Evolutionary conservation across 306 rosid species (phyloP).

Genomic region (Cajanus cajan): DNA sequence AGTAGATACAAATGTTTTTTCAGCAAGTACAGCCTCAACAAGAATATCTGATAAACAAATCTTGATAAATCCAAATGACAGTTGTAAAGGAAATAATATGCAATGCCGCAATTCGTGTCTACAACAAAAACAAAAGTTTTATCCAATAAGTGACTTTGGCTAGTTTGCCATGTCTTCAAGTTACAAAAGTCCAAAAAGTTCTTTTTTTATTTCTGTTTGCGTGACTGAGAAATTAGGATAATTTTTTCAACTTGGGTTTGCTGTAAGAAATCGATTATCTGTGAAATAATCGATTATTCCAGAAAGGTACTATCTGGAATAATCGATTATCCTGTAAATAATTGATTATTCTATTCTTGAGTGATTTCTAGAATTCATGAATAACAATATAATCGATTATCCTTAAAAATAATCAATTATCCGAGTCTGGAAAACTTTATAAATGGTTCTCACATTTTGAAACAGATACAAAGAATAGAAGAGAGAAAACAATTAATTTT

Average conservation of each 20-base stretch:
- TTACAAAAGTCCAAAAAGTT: neutral
- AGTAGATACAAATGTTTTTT: neutral
- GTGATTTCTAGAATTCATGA: no score
- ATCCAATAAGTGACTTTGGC: neutral
- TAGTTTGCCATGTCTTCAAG: neutral
- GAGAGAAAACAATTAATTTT: no score
- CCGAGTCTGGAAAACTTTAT: no score
- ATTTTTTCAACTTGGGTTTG: neutral
- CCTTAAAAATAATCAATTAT: no score
- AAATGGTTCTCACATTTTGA: no score
- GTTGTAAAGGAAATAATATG: neutral
- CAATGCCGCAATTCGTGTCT: neutral
- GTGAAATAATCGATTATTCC: no score
- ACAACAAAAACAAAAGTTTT: neutral
- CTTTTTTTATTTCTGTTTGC: neutral
- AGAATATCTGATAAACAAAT: neutral
- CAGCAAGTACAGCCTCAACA: slow-evolving; percentile 3
- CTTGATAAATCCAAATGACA: neutral
- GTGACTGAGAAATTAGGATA: neutral
- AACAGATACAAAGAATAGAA: no score
- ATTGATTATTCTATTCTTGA: no score
- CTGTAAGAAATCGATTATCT: no score
- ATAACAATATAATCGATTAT: no score
- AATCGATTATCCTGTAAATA: no score
- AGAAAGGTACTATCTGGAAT: no score